phyloP scores from a whole-genome alignment of 2,329 filamentous ascomycete genomes.

The Neofusicoccum umdonicola region DNA sequence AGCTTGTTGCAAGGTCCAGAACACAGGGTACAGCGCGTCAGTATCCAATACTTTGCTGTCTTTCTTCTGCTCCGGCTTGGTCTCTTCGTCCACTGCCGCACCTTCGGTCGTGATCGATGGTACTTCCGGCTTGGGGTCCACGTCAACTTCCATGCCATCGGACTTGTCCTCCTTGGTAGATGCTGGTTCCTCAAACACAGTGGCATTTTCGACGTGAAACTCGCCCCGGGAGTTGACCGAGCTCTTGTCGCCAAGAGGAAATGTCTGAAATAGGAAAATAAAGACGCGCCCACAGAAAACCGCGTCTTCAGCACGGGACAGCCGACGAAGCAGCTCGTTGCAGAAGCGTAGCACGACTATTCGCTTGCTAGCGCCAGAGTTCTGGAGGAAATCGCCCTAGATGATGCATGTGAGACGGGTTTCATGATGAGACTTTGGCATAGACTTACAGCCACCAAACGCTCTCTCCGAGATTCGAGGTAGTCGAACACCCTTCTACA shows the following conservation, averaged over 20 bases:
- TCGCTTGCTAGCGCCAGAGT: slow-evolving; percentile 61
- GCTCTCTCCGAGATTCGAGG: slow-evolving; percentile 86
- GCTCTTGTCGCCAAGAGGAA: slow-evolving; percentile 92
- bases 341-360: slow-evolving; percentile 89
- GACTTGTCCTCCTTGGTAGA: slow-evolving; percentile 36
- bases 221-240: slow-evolving; percentile 95
- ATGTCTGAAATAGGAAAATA: slow-evolving; percentile 98
- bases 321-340: slow-evolving; percentile 87
- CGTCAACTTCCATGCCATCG: slow-evolving; percentile 68
- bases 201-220: slow-evolving; percentile 94
- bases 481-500: slow-evolving; percentile 93
- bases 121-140: slow-evolving; percentile 34
- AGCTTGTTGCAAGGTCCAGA: slow-evolving; percentile 88
- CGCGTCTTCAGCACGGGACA: slow-evolving; percentile 95
- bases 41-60: slow-evolving; percentile 54
- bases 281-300: slow-evolving; percentile 97
- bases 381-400: slow-evolving; percentile 15
- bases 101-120: slow-evolving; percentile 44
- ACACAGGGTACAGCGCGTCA: slow-evolving; percentile 79
- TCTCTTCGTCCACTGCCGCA: slow-evolving; percentile 46
- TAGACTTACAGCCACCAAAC: slow-evolving; percentile 68
- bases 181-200: slow-evolving; percentile 67
- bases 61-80: slow-evolving; percentile 45
- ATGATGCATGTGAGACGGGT: neutral
- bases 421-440: neutral